phyloP scores from a whole-genome alignment of 2,329 filamentous ascomycete genomes.

The Plectosphaerella plurivora region DNA sequence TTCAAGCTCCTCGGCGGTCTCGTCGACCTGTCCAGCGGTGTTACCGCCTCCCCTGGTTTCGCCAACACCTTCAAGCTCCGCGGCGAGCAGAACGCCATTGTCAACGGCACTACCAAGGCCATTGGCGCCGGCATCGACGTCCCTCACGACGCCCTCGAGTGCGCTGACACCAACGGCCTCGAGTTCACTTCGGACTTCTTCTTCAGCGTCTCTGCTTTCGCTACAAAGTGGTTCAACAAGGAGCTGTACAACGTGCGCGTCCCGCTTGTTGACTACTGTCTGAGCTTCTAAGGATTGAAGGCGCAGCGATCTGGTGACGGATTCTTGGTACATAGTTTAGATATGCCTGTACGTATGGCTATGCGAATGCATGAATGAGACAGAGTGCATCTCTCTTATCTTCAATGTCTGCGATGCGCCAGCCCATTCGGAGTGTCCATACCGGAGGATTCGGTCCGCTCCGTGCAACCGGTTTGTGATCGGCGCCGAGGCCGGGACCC shows the following conservation, averaged over 20 bases:
- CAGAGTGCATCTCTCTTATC: neutral
- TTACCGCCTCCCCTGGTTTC: conserved; percentile 29
- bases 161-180: conserved; percentile 16
- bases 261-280: conserved; percentile 11
- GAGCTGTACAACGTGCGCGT: conserved; percentile 14
- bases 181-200: conserved; percentile 18
- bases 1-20: conserved; percentile 28
- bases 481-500: neutral
- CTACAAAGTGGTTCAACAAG: conserved; percentile 18
- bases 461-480: neutral
- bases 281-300: conserved; percentile 1
- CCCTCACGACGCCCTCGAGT: conserved; percentile 12
- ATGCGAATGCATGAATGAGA: neutral
- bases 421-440: neutral
- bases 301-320: no score
- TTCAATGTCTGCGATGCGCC: neutral
- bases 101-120: conserved; percentile 6
- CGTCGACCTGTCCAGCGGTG: conserved; percentile 30
- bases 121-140: conserved; percentile 5
- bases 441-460: neutral
- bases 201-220: conserved; percentile 19
- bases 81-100: conserved; percentile 17
- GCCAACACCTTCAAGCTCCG: conserved; percentile 27
- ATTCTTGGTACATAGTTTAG: neutral
- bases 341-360: neutral